Base-by-base conservation (phyloP, 176 grass and related monocot genomes). In the Musa acuminata region DNA sequence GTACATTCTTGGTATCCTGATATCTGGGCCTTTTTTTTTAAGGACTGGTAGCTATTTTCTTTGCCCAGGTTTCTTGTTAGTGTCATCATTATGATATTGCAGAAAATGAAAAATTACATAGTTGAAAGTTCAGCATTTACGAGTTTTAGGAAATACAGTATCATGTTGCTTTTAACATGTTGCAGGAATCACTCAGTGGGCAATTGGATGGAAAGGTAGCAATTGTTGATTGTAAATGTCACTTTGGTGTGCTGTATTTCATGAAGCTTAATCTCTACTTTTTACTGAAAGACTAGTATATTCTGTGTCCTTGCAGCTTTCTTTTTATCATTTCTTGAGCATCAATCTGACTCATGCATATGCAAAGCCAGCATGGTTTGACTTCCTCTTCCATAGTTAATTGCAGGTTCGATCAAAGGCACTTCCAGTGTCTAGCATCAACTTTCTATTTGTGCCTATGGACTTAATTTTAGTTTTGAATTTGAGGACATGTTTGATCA, bases 1-100 rank as follows among this genome's bases (percentile, higher is more conserved):
- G 67, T 70, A 70, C 19, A 70, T 70, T 70, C 67, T 51, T 70
- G 67, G 67, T 48, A 17, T 70, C 43, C n/a, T 16, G 51, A 50
- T 51, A n/a, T 48, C 20, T 11, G 2, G 48, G 48, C 48, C 67
- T 70, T 48, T 50, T 9, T n/a, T 64, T 64, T 19, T 2, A 27
- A 69, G 67, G 43, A 49, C 35, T 8, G 50, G 67, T 13, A 58
- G 17, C 55, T 60, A 2, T 25, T 8, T 70, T 50, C 21, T n/a
- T 49, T 69, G 29, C 29, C 14, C 17, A 49, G 35, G 13, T 4
- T 43, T 69, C 13, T 43, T 9, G 20, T 19, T 51, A 70, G 43
- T 25, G 9, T 50, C 25, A 25, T 50, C 35, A 65, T 65, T 23
- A 21, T 26, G 24, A 65, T 65, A 25, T 26, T 65, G 63, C 63